Evolutionary conservation across 805 yeast species (phyloP).

Genomic region (Osmozyma mogii): DNA sequence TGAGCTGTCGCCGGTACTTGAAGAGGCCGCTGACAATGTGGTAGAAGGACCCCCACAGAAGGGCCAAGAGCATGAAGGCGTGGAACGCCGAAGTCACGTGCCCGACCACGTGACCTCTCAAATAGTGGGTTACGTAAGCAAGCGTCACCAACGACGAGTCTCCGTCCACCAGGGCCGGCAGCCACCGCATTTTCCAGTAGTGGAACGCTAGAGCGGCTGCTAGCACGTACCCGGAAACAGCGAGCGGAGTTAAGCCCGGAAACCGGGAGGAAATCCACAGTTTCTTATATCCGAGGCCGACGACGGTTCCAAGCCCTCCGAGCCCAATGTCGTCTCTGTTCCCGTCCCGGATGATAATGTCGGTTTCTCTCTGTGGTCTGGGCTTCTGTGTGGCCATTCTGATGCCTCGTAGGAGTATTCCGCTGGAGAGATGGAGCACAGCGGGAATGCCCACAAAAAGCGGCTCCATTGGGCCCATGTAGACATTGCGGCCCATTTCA

Average conservation of each 20-base stretch:
- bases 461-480: slow-evolving; percentile 48
- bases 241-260: slow-evolving; percentile 47
- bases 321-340: slow-evolving; percentile 44
- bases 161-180: slow-evolving; percentile 52
- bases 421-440: slow-evolving; percentile 10
- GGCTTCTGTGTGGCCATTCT: slow-evolving; percentile 6
- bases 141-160: slow-evolving; percentile 53
- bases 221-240: slow-evolving; percentile 52
- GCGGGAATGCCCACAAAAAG: slow-evolving; percentile 37
- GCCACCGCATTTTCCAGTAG: slow-evolving; percentile 36
- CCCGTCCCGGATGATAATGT: slow-evolving; percentile 21
- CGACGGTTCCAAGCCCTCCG: slow-evolving; percentile 50
- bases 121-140: slow-evolving; percentile 36
- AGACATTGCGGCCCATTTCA: slow-evolving; percentile 53
- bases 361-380: slow-evolving; percentile 4
- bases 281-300: slow-evolving; percentile 48
- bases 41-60: slow-evolving; percentile 35
- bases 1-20: slow-evolving; percentile 36
- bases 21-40: slow-evolving; percentile 50
- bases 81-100: slow-evolving; percentile 7
- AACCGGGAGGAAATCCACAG: slow-evolving; percentile 36
- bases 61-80: slow-evolving; percentile 9
- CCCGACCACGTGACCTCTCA: slow-evolving; percentile 9
- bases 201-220: slow-evolving; percentile 41
- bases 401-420: slow-evolving; percentile 17